Evolutionary conservation across 208 protist species (phyloP).

Genomic region (Trypanosoma vivax): DNA sequence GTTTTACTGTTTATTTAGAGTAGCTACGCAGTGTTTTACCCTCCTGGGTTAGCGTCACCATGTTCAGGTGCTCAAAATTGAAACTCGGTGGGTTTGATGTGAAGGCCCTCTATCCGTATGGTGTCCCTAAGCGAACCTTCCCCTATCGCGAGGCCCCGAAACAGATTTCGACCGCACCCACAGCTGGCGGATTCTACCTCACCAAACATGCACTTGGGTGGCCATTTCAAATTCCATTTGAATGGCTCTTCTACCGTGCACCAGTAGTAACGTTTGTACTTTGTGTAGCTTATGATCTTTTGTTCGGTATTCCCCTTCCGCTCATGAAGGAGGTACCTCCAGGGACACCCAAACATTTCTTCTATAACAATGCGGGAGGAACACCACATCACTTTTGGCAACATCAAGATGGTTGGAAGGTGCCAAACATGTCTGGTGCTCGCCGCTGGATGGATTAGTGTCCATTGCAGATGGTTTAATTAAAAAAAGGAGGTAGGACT

Average conservation of each 20-base stretch:
- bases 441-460: conserved; percentile 64
- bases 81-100: conserved; percentile 65
- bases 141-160: conserved; percentile 84
- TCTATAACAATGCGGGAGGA: conserved; percentile 78
- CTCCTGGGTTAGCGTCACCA: conserved; percentile 9
- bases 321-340: conserved; percentile 82
- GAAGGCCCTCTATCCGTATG: conserved; percentile 75
- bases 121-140: conserved; percentile 84
- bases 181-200: conserved; percentile 77
- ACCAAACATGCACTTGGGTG: conserved; percentile 81
- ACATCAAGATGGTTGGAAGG: conserved; percentile 86
- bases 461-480: not conserved
- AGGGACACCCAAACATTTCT: conserved; percentile 75
- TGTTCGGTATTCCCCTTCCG: conserved; percentile 77
- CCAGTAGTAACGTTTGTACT: conserved; percentile 52
- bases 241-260: conserved; percentile 86
- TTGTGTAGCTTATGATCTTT: conserved; percentile 72
- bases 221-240: conserved; percentile 88
- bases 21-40: not conserved
- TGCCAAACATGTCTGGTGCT: conserved; percentile 83
- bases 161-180: conserved; percentile 73
- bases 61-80: conserved; percentile 51
- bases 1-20: not conserved
- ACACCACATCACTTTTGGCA: conserved; percentile 84
- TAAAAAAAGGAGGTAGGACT: conserved; percentile 1